Conservation (phyloP, 352 stramenopile genomes). For the Blastocystis hominis region DNA sequence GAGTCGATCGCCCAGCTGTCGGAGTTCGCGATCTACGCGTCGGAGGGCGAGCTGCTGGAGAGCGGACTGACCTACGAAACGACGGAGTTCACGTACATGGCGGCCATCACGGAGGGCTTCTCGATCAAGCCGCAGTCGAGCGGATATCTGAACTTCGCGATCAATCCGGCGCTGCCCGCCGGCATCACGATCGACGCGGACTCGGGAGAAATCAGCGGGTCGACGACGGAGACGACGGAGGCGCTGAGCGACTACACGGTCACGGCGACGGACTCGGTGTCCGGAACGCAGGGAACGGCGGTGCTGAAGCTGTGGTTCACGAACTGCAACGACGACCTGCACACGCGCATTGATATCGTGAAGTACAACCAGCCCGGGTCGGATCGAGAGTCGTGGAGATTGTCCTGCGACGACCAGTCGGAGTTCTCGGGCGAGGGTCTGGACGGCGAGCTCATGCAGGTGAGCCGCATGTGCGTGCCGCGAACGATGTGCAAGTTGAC, state of each 20-base stretch:
- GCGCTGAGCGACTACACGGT: not conserved
- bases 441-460: not conserved
- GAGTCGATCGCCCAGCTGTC: slow-evolving; percentile 8
- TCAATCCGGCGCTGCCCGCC: slow-evolving; percentile 12
- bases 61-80: not conserved
- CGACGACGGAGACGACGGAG: not conserved
- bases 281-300: not conserved
- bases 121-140: slow-evolving; percentile 15
- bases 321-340: not conserved
- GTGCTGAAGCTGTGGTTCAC: not conserved
- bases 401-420: not conserved
- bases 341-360: slow-evolving; percentile 15
- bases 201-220: slow-evolving; percentile 45
- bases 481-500: not conserved
- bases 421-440: not conserved
- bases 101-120: slow-evolving; percentile 27
- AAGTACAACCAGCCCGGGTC: slow-evolving; percentile 40
- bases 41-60: not conserved
- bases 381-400: slow-evolving; percentile 30
- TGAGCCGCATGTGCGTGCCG: not conserved
- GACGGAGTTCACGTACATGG: not conserved
- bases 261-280: not conserved
- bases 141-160: slow-evolving; percentile 15
- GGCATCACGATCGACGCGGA: slow-evolving; percentile 27
- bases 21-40: slow-evolving; percentile 5